Evolutionary conservation across 2,329 filamentous ascomycete species (phyloP), one percentile per base, ranked within the genome.

Genomic region (Trichoderma sp.): DNA sequence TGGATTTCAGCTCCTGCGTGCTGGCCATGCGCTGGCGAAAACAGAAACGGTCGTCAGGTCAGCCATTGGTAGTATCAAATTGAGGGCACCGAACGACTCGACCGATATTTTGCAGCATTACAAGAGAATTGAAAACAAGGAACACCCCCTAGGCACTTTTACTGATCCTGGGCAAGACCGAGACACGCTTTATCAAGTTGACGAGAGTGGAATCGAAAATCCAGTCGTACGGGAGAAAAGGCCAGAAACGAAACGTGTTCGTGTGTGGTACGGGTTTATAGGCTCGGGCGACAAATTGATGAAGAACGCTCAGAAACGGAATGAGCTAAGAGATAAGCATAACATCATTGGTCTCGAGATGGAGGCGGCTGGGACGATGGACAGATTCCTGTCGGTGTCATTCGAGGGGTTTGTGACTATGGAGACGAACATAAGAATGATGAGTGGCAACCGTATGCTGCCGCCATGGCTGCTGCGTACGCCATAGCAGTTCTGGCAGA

Each of bases 1-100:
- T 13, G 74, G 73, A 0, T 75, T 79, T 25, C 70, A 76, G 45
- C 73, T 71, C 0, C 34, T 80, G 2, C 71, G 61, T 2, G 39
- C 25, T 2, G 76, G 77, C 0, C 69, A 74, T 48, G 69, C 72
- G 0, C 59, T 78, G 7, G 71, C 73, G 1, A 68, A 25, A 1
- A 80, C 78, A 0, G 73, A 76, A 56, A 71, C 72, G 0, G 66
- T 80, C 4, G 69, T 80, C 6, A 69, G 75, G 45, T 76, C 78
- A 29, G 79, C 76, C 2, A 78, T 80, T 19, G 72, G 75, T 1
- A 77, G 58, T 1, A 78, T 79, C 53, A 76, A 74, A 54, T 48
- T 75, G 3, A 9, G 48, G 7, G 71, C 70, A 2, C 73, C 73
- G 1, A 65, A 75, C n/a, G 73, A 76, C 3, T 27, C 69, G 2